These are phyloP conservation scores for Vairimorpha necatrix DNA, from an alignment of 371 early-diverging fungal genomes.

Conservation along the genomic window DNA sequence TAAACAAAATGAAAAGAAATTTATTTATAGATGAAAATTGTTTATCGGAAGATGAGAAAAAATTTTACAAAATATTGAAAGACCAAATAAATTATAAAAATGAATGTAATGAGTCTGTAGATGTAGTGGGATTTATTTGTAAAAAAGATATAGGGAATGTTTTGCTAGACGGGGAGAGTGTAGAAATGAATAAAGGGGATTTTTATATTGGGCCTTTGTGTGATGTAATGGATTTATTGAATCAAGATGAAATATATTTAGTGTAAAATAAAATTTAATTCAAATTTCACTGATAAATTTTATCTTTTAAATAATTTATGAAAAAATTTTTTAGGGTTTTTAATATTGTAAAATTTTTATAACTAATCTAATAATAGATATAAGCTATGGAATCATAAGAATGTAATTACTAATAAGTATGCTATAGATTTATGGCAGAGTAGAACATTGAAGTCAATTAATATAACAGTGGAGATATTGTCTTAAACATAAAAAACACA, in stretches of 20 bases:
- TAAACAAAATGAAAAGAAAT: constrained; percentile 51
- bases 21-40: constrained; percentile 8
- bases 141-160: constrained; percentile 26
- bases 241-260: constrained; percentile 23
- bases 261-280: constrained; percentile 19
- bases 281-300: too few relatives aligned
- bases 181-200: constrained; percentile 51
- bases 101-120: constrained; percentile 15
- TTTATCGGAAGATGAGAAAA: constrained; percentile 31
- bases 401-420: too few relatives aligned
- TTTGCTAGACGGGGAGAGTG: constrained; percentile 48
- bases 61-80: constrained; percentile 19
- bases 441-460: too few relatives aligned
- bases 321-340: neutral
- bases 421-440: too few relatives aligned
- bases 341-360: neutral
- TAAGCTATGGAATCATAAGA: too few relatives aligned
- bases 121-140: constrained; percentile 54
- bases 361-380: too few relatives aligned
- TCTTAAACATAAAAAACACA: too few relatives aligned
- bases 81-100: neutral
- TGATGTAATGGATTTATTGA: constrained; percentile 41
- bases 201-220: constrained; percentile 52
- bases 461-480: too few relatives aligned
- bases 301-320: neutral